Evolutionary conservation across 192 early-diverging fungal species (phyloP).

Genomic region (Coemansia sp.): DNA sequence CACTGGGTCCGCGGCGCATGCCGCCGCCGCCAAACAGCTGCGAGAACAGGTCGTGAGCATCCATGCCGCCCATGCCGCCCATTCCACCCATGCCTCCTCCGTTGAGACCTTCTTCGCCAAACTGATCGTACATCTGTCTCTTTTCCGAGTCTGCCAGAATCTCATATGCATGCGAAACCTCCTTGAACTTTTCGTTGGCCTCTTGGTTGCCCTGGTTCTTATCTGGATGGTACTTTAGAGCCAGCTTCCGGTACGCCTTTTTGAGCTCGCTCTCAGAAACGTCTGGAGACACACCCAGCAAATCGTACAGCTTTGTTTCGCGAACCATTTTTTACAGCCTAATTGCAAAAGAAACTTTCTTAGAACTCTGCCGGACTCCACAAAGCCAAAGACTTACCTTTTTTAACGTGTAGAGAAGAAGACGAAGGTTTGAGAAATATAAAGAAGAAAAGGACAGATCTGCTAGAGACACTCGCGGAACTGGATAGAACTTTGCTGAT

Average conservation of each 20-base stretch:
- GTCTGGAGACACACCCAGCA: conserved; percentile 73
- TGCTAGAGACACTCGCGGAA: too few species aligned
- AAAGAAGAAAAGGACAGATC: too few species aligned
- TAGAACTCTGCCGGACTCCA: too few species aligned
- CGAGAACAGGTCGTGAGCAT: conserved; percentile 93
- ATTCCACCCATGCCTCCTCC: conserved; percentile 72
- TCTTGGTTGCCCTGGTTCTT: conserved; percentile 73
- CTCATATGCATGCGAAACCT: conserved; percentile 97
- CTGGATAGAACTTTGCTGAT: neutral
- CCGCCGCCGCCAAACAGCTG: conserved; percentile 93
- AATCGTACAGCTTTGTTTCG: conserved; percentile 92
- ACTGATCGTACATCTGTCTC: conserved; percentile 86
- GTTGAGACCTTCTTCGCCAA: conserved; percentile 84
- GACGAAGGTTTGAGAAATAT: too few species aligned
- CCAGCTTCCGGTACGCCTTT: conserved; percentile 97
- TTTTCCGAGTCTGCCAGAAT: conserved; percentile 90
- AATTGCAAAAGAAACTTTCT: neutral
- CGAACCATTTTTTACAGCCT: conserved; percentile 42
- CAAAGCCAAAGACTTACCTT: too few species aligned
- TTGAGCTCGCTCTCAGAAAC: conserved; percentile 86
- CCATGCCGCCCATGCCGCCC: conserved; percentile 60
- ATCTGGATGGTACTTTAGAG: conserved; percentile 67
- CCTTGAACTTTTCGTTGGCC: conserved; percentile 92
- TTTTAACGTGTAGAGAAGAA: too few species aligned
- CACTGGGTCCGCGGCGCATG: conserved; percentile 59